These are phyloP conservation scores for Mycosphaerella sp. DNA, from an alignment of 2,329 filamentous ascomycete species.

Conservation along the genomic window DNA sequence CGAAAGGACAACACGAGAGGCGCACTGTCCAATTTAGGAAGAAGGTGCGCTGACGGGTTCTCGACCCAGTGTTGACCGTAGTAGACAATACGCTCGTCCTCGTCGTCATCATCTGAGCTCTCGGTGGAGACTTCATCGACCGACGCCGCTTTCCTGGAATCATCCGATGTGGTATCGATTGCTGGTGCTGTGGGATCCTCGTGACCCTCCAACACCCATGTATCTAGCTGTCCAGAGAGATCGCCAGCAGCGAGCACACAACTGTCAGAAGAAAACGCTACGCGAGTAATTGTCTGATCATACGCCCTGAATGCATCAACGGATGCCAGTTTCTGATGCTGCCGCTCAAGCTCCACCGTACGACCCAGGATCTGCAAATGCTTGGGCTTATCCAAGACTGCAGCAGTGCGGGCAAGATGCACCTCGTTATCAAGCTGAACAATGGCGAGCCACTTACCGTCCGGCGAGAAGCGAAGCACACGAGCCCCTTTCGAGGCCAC, in stretches of 20 bases:
- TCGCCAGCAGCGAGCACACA: constrained; percentile 73
- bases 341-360: constrained; percentile 37
- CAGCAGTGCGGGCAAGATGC: constrained; percentile 43
- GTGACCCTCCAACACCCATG: constrained; percentile 65
- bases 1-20: constrained; percentile 45
- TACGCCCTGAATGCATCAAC: constrained; percentile 58
- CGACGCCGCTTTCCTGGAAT: constrained; percentile 24
- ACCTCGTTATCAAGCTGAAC: constrained; percentile 43
- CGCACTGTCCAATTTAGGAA: constrained; percentile 43
- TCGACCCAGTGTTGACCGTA: constrained; percentile 65
- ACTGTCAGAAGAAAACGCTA: constrained; percentile 74
- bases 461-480: constrained; percentile 61
- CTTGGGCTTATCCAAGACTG: constrained; percentile 37
- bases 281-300: constrained; percentile 65
- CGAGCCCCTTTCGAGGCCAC: constrained; percentile 60
- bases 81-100: constrained; percentile 50
- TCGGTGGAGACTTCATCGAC: constrained; percentile 30
- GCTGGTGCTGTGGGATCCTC: constrained; percentile 45
- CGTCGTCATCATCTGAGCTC: constrained; percentile 36
- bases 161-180: constrained; percentile 32
- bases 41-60: constrained; percentile 55
- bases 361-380: constrained; percentile 36
- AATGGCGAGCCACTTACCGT: constrained; percentile 63
- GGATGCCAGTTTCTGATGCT: constrained; percentile 19
- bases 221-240: constrained; percentile 78